These are phyloP conservation scores for Diospyros kaki DNA, from an alignment of 148 eudicot species.

Conservation along the genomic window DNA sequence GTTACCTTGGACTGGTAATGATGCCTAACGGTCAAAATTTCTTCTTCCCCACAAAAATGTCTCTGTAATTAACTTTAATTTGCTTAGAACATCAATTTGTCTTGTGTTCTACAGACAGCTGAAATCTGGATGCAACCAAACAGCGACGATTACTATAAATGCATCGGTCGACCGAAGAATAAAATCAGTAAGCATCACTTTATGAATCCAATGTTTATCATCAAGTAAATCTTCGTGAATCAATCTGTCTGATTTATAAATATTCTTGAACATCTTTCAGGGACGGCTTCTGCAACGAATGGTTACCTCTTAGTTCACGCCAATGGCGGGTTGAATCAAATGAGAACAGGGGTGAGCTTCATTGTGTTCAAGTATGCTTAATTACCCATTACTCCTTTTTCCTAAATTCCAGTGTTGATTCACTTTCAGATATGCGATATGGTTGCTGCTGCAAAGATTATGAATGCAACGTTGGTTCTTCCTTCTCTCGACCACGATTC, in stretches of 20 bases:
- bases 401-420: not conserved
- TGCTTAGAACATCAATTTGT: not conserved
- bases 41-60: not conserved
- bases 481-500: constrained; percentile 60
- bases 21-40: not conserved
- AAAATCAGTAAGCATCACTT: constrained; percentile 30
- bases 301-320: constrained; percentile 63
- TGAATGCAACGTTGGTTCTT: constrained; percentile 66
- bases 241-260: not conserved
- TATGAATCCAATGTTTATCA: not conserved
- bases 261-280: constrained; percentile 11
- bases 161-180: constrained; percentile 45
- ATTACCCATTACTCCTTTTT: not conserved
- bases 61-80: not conserved
- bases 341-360: constrained; percentile 45
- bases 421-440: constrained; percentile 59
- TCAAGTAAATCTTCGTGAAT: not conserved
- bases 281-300: constrained; percentile 34
- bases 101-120: constrained; percentile 25
- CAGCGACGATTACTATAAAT: constrained; percentile 36
- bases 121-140: constrained; percentile 59
- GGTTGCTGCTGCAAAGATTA: constrained; percentile 61
- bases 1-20: not conserved
- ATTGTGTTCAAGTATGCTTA: not conserved
- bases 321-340: constrained; percentile 71